Conservation (phyloP, 164 flowering plant genomes). For the Santalum album region DNA sequence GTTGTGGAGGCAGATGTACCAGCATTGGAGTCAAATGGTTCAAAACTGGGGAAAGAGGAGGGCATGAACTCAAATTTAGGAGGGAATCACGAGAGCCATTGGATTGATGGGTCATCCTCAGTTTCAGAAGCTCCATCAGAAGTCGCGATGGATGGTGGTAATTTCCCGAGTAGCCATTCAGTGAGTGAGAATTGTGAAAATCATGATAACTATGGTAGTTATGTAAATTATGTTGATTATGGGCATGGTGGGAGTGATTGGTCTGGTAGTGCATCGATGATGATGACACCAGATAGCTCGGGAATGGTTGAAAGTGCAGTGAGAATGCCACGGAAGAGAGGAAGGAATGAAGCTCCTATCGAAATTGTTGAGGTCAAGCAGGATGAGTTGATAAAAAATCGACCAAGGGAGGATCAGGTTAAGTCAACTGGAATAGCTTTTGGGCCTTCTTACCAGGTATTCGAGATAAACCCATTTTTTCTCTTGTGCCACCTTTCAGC, state of each 20-base stretch:
- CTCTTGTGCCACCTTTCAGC: not conserved
- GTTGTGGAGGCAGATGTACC: slow-evolving; percentile 39
- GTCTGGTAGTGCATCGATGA: slow-evolving; percentile 22
- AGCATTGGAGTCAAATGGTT: slow-evolving; percentile 6
- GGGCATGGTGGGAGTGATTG: slow-evolving; percentile 24
- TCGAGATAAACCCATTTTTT: not conserved
- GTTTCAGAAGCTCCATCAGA: not conserved
- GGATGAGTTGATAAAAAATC: slow-evolving; percentile 85
- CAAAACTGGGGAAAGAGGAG: slow-evolving; percentile 2
- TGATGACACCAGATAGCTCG: slow-evolving; percentile 5
- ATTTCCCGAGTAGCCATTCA: slow-evolving; percentile 13
- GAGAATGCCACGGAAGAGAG: slow-evolving; percentile 46
- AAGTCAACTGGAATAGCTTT: slow-evolving; percentile 83
- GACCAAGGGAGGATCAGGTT: slow-evolving; percentile 77
- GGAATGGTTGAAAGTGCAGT: slow-evolving; percentile 16
- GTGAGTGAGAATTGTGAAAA: slow-evolving; percentile 14
- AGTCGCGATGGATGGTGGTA: slow-evolving; percentile 7
- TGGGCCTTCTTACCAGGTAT: slow-evolving; percentile 92
- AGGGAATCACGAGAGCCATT: slow-evolving; percentile 12
- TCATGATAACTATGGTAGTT: slow-evolving; percentile 17
- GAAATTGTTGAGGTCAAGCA: slow-evolving; percentile 91
- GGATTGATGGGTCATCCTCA: slow-evolving; percentile 10
- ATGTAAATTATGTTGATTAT: slow-evolving; percentile 12
- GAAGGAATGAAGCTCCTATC: slow-evolving; percentile 55
- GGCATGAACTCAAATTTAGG: not conserved